phyloP scores from a whole-genome alignment of 1,139 yeast species.

The Hansenula lynferdii region DNA sequence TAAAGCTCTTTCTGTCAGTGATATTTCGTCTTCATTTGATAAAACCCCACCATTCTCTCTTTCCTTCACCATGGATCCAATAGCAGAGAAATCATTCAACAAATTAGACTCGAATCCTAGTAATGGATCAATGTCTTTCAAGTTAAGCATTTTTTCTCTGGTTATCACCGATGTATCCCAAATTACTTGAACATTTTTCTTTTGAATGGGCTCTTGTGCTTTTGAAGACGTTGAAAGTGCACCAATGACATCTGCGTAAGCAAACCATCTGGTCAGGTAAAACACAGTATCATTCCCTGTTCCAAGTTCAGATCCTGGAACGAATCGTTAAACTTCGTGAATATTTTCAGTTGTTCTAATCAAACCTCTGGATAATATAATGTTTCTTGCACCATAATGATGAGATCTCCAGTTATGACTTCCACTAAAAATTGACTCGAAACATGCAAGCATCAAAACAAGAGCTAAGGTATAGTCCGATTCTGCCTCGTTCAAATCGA shows the following conservation, averaged over 20 bases:
- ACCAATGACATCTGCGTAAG: constrained; percentile 66
- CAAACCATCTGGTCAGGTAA: constrained; percentile 68
- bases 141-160: constrained; percentile 6
- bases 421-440: constrained; percentile 47
- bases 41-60: too few relatives aligned
- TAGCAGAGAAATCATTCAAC: constrained; percentile 44
- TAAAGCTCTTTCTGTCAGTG: constrained; percentile 42
- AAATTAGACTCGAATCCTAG: constrained; percentile 55
- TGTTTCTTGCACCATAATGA: constrained; percentile 64
- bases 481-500: constrained; percentile 47
- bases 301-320: constrained; percentile 19
- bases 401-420: constrained; percentile 59
- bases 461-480: constrained; percentile 68
- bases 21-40: too few relatives aligned
- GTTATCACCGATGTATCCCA: constrained; percentile 25
- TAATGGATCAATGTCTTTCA: constrained; percentile 48
- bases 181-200: constrained; percentile 7
- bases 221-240: constrained; percentile 37
- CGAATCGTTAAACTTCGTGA: too few relatives aligned
- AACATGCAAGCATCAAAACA: constrained; percentile 57
- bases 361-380: constrained; percentile 54
- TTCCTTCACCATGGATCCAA: constrained; percentile 38
- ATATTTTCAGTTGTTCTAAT: too few relatives aligned
- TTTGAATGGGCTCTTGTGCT: constrained; percentile 2
- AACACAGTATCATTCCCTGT: constrained; percentile 48